Evolutionary conservation across 75 land plant species (phyloP).

Genomic region (Cunninghamia lanceolata): DNA sequence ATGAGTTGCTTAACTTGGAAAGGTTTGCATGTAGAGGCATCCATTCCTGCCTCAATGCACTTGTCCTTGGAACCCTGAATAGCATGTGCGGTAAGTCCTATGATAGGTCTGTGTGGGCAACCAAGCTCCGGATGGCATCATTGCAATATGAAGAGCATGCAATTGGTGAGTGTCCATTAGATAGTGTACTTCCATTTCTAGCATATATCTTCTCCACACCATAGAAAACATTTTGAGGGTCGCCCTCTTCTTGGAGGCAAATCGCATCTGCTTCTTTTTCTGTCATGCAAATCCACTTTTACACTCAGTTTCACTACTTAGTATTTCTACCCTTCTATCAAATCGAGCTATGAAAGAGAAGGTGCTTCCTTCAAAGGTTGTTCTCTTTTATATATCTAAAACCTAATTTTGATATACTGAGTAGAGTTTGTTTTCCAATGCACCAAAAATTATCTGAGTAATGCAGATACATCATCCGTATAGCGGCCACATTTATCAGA

Average conservation of each 20-base stretch:
- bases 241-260: neutral
- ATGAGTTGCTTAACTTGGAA: slow-evolving; percentile 40
- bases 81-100: slow-evolving; percentile 51
- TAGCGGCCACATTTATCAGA: no score
- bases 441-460: no score
- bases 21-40: slow-evolving; percentile 49
- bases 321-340: slow-evolving; percentile 16
- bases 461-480: no score
- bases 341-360: slow-evolving; percentile 36
- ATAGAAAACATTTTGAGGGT: neutral
- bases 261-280: neutral
- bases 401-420: no score
- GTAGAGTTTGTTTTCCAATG: no score
- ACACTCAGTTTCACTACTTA: neutral
- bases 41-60: slow-evolving; percentile 47
- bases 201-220: neutral
- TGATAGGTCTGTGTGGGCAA: slow-evolving; percentile 26
- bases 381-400: no score
- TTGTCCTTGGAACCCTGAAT: slow-evolving; percentile 48
- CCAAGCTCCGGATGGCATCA: neutral
- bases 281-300: neutral
- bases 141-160: neutral
- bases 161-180: neutral
- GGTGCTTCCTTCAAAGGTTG: slow-evolving; percentile 45
- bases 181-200: neutral